A percentile compares a stretch with the other conserved stretches of the same genome.
phyloP scores from a whole-genome alignment of 2,329 filamentous ascomycete species.

The Diaporthe eres region DNA sequence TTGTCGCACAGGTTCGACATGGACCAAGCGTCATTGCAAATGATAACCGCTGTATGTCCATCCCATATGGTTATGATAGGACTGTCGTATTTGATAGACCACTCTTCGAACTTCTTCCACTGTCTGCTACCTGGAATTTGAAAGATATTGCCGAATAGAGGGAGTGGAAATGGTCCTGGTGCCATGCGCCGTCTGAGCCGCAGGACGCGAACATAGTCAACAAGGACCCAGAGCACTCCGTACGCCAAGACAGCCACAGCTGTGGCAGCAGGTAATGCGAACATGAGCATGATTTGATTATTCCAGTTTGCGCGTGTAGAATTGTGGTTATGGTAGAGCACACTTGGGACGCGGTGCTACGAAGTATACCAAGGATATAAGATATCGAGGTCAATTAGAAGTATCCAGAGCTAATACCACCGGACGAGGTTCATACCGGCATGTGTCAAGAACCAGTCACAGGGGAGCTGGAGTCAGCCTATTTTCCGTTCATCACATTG shows the following conservation, averaged over 20 bases:
- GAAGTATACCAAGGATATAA: neutral
- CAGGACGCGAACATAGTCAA: neutral
- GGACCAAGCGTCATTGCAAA: constrained; percentile 11
- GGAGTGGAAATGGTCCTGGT: neutral
- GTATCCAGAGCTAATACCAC: neutral
- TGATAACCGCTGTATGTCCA: neutral
- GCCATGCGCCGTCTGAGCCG: neutral
- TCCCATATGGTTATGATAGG: neutral
- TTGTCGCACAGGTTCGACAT: constrained; percentile 16
- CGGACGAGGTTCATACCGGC: no score
- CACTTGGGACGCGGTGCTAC: neutral
- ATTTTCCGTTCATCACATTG: neutral
- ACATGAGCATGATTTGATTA: neutral
- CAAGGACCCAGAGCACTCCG: neutral
- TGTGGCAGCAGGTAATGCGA: neutral
- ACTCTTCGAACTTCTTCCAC: neutral
- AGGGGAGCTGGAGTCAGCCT: neutral
- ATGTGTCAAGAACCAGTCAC: no score
- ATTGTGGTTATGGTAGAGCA: neutral
- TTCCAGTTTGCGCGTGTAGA: neutral
- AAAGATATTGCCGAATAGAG: neutral
- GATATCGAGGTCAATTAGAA: neutral
- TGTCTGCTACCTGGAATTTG: neutral
- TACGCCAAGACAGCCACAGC: neutral
- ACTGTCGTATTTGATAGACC: neutral